These are phyloP conservation scores for Epichloe aotearoae DNA, from an alignment of 2,329 filamentous ascomycete genomes.

Conservation along the genomic window DNA sequence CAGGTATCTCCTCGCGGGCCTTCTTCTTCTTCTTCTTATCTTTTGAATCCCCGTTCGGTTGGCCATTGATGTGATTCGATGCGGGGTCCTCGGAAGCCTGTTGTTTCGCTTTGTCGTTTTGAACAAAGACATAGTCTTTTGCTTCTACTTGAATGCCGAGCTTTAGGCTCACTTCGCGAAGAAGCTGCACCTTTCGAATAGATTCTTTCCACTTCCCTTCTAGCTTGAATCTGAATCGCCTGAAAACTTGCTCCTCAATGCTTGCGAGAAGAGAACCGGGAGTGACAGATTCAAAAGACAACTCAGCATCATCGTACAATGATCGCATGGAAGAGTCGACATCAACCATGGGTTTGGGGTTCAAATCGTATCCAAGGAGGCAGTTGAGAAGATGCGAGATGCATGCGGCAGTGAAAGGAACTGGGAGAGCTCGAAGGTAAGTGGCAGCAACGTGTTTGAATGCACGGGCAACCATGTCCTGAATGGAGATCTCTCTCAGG, in stretches of 20 bases:
- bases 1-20: constrained; percentile 43
- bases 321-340: constrained; percentile 60
- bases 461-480: constrained; percentile 89
- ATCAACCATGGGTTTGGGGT: constrained; percentile 64
- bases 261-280: constrained; percentile 56
- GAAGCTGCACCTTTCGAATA: constrained; percentile 65
- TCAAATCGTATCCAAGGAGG: constrained; percentile 64
- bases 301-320: constrained; percentile 71
- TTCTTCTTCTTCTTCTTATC: constrained; percentile 49
- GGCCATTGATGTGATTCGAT: constrained; percentile 25
- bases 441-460: constrained; percentile 86
- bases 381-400: constrained; percentile 88
- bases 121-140: constrained; percentile 37
- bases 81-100: constrained; percentile 16
- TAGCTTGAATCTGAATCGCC: constrained; percentile 67
- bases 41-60: constrained; percentile 28
- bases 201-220: constrained; percentile 52
- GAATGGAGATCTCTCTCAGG: constrained; percentile 61
- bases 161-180: constrained; percentile 81
- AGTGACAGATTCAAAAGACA: constrained; percentile 67
- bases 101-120: constrained; percentile 15
- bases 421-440: constrained; percentile 67
- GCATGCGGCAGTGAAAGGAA: constrained; percentile 67
- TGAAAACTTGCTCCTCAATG: constrained; percentile 56
- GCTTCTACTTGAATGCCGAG: constrained; percentile 78